Evolutionary conservation across 2,329 filamentous ascomycete genomes (phyloP).

Genomic region (Biscogniauxia marginata): DNA sequence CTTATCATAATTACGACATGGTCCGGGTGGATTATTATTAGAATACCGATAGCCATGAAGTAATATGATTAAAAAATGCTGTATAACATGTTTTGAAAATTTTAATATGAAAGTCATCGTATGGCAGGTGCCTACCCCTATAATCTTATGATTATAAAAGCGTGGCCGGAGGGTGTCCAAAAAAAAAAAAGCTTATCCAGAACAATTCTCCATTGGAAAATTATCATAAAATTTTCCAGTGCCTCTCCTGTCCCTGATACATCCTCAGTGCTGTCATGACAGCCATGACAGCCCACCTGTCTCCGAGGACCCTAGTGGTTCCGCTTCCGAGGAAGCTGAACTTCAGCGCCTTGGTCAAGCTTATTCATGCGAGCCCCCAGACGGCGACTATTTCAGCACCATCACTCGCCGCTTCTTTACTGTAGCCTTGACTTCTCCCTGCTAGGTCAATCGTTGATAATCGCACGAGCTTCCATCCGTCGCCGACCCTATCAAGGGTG

Average conservation of each 20-base stretch:
- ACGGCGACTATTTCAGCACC: slow-evolving; percentile 39
- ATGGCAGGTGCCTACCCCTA: too few species aligned
- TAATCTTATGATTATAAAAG: too few species aligned
- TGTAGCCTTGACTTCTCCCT: neutral
- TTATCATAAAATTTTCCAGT: too few species aligned
- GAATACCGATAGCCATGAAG: too few species aligned
- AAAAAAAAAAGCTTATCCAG: too few species aligned
- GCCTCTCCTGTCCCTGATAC: slow-evolving; percentile 8
- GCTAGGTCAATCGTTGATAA: neutral
- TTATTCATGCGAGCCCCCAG: slow-evolving; percentile 30
- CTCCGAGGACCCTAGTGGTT: slow-evolving; percentile 34
- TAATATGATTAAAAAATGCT: too few species aligned
- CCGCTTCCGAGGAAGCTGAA: slow-evolving; percentile 40
- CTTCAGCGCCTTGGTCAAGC: slow-evolving; percentile 31
- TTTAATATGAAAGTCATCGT: too few species aligned
- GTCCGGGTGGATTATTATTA: too few species aligned
- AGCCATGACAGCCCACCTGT: slow-evolving; percentile 40
- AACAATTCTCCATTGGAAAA: too few species aligned
- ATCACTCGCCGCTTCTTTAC: neutral
- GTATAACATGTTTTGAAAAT: too few species aligned
- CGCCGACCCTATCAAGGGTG: slow-evolving; percentile 1
- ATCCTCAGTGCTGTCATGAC: slow-evolving; percentile 34
- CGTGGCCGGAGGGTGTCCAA: too few species aligned
- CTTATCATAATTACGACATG: too few species aligned
- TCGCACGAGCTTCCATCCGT: slow-evolving; percentile 12